Conservation (phyloP, 495 filamentous ascomycete genomes). For the Xylaria intraflava region DNA sequence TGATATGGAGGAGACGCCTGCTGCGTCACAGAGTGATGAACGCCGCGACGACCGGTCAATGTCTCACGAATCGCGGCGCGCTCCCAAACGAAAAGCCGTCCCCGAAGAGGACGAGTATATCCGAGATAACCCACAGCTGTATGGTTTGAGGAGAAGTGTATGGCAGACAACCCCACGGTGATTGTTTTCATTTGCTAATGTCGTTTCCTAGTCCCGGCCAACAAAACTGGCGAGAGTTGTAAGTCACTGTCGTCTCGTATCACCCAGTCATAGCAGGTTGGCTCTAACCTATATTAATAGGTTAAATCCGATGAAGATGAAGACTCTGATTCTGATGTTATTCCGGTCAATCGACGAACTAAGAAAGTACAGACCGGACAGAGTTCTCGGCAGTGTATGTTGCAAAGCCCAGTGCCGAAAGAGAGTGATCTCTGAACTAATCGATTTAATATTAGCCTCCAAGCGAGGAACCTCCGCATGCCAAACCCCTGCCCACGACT, state of each 20-base stretch:
- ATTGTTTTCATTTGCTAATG: conserved; percentile 28
- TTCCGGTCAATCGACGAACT: conserved; percentile 42
- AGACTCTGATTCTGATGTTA: conserved; percentile 62
- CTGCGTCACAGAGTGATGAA: conserved; percentile 42
- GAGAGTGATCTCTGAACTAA: conserved; percentile 20
- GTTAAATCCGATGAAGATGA: conserved; percentile 65
- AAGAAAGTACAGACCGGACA: conserved; percentile 46
- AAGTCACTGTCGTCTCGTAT: conserved; percentile 19
- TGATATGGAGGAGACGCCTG: conserved; percentile 57
- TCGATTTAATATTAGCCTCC: conserved; percentile 45
- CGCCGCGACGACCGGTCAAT: conserved; percentile 54
- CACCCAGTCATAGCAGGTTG: neutral
- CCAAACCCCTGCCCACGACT: conserved; percentile 54
- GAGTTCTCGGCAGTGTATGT: conserved; percentile 43
- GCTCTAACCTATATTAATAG: conserved; percentile 29
- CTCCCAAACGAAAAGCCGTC: conserved; percentile 69
- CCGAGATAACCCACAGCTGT: conserved; percentile 87
- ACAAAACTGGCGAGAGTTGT: conserved; percentile 46
- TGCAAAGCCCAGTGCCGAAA: neutral
- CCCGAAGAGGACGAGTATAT: conserved; percentile 74
- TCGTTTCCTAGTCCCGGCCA: conserved; percentile 40
- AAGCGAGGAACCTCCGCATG: conserved; percentile 57
- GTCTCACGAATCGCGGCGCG: conserved; percentile 57
- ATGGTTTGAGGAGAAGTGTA: conserved; percentile 89
- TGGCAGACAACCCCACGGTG: conserved; percentile 22